These are phyloP conservation scores for Ophiocordyceps polyrhachis-furcata DNA, from an alignment of 2,329 filamentous ascomycete species.

Conservation along the genomic window DNA sequence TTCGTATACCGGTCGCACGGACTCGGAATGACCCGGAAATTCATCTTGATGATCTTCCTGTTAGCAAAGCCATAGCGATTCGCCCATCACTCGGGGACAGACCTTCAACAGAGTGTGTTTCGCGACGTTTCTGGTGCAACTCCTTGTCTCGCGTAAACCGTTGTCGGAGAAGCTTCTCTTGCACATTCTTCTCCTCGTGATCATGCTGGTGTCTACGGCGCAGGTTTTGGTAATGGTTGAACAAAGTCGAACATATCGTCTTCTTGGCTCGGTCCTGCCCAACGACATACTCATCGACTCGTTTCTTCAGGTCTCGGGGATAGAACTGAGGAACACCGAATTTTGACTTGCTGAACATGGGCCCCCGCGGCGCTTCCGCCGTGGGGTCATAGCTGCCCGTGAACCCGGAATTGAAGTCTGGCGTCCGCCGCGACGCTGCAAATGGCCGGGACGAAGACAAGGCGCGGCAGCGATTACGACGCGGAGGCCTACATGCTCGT, in stretches of 20 bases:
- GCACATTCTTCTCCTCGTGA: constrained; percentile 34
- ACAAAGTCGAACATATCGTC: constrained; percentile 78
- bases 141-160: constrained; percentile 50
- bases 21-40: constrained; percentile 31
- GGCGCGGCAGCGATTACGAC: constrained; percentile 4
- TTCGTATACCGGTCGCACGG: constrained; percentile 23
- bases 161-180: constrained; percentile 52
- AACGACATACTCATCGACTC: constrained; percentile 90
- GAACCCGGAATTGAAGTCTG: constrained; percentile 37
- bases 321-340: constrained; percentile 46
- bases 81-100: constrained; percentile 8
- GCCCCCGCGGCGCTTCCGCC: constrained; percentile 32
- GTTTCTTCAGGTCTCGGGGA: constrained; percentile 58
- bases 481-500: neutral
- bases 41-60: constrained; percentile 27
- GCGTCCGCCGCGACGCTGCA: constrained; percentile 19
- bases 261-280: constrained; percentile 92
- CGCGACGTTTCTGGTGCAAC: constrained; percentile 30
- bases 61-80: neutral
- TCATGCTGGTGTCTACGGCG: constrained; percentile 65
- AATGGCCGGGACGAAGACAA: constrained; percentile 9
- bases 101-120: constrained; percentile 67
- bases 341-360: constrained; percentile 37
- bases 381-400: constrained; percentile 39
- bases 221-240: constrained; percentile 88